Evolutionary conservation across 176 grass and related monocot genomes (phyloP).

Genomic region (Phyllostachys edulis): DNA sequence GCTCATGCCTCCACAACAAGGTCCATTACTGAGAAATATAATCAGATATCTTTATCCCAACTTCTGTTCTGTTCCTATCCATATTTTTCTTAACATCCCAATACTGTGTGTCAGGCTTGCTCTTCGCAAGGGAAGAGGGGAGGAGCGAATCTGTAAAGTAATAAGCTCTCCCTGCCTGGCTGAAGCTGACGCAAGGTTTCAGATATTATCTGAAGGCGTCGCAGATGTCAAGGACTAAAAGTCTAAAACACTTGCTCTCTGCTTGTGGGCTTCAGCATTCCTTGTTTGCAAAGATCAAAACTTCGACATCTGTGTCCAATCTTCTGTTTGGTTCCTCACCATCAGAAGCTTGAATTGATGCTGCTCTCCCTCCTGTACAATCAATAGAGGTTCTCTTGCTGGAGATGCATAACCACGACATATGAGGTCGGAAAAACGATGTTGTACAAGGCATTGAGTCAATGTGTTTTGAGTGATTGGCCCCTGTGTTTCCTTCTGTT

Average conservation of each 20-base stretch:
- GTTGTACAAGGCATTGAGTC: no score
- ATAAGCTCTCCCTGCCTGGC: conserved; percentile 88
- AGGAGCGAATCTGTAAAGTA: conserved; percentile 84
- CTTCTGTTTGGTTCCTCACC: not conserved
- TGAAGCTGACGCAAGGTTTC: conserved; percentile 81
- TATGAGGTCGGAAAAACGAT: no score
- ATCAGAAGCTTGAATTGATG: not conserved
- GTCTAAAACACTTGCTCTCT: conserved; percentile 37
- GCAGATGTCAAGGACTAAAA: conserved; percentile 77
- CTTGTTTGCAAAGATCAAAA: no score
- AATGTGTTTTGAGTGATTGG: no score
- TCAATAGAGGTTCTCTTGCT: no score
- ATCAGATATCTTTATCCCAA: not conserved
- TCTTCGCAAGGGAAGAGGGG: conserved; percentile 87
- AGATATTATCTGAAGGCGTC: conserved; percentile 66
- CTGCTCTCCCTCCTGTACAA: conserved; percentile 1
- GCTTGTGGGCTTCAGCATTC: not conserved
- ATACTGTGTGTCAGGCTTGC: conserved; percentile 55
- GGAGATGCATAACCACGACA: no score
- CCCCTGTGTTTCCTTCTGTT: no score
- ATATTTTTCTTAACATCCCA: not conserved
- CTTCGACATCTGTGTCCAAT: no score
- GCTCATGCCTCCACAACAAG: conserved; percentile 93
- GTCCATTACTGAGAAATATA: conserved; percentile 14
- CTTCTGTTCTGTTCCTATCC: not conserved